A percentile compares a stretch with the other conserved stretches of the same genome.
phyloP scores from a whole-genome alignment of 352 stramenopile species.

The Phytophthora litchii region DNA sequence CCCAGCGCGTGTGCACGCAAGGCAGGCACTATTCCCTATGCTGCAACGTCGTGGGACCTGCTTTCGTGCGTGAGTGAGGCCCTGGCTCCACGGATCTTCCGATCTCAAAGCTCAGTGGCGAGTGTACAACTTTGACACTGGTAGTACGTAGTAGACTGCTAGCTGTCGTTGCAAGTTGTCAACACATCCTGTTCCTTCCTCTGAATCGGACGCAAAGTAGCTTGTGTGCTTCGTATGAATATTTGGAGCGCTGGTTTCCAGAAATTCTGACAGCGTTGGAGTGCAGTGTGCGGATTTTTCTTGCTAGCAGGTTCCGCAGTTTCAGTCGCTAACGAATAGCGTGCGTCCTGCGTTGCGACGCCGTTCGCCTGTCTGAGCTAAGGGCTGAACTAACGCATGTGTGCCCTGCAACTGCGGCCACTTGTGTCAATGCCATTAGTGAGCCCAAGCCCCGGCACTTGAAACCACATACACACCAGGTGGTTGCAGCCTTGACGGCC shows the following conservation, averaged over 20 bases:
- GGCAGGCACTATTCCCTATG: slow-evolving; percentile 19
- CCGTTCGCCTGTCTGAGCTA: slow-evolving; percentile 14
- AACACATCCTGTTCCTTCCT: slow-evolving; percentile 5
- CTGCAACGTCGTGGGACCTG: slow-evolving; percentile 23
- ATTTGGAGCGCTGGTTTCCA: slow-evolving; percentile 3
- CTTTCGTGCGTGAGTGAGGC: slow-evolving; percentile 6
- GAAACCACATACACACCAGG: slow-evolving; percentile 24
- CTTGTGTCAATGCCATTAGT: slow-evolving; percentile 7
- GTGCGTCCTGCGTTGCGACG: slow-evolving; percentile 11
- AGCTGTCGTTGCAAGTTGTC: background rate
- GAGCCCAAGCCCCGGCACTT: slow-evolving; percentile 10
- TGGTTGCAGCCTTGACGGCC: slow-evolving; percentile 13
- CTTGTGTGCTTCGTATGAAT: background rate
- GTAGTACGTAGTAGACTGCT: slow-evolving; percentile 6
- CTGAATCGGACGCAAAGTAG: slow-evolving; percentile 1
- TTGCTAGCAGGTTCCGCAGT: slow-evolving; percentile 20
- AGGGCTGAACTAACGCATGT: slow-evolving; percentile 18
- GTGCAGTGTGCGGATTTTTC: slow-evolving; percentile 5
- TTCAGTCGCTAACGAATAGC: slow-evolving; percentile 23
- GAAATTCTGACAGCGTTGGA: slow-evolving; percentile 12
- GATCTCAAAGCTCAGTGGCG: slow-evolving; percentile 6
- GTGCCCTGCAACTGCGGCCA: slow-evolving; percentile 6
- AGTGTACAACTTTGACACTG: slow-evolving; percentile 3
- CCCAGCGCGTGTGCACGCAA: background rate
- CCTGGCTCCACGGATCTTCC: slow-evolving; percentile 21